Conservation (phyloP, 2,329 filamentous ascomycete genomes). For the Diplodia mutila region DNA sequence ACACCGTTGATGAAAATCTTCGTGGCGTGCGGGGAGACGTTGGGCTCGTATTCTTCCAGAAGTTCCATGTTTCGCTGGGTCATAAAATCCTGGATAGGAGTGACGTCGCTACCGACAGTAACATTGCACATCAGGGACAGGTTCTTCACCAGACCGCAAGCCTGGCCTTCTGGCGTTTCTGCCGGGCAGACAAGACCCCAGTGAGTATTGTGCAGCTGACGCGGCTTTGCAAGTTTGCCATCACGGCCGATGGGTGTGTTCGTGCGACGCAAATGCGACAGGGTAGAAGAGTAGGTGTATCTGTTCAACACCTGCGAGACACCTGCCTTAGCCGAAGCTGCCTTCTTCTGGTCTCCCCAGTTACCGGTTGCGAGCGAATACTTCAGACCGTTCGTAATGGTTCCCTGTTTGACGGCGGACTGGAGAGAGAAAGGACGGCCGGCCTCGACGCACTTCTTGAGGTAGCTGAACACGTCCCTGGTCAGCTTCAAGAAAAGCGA, state of each 20-base stretch:
- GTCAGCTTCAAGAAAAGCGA: conserved; percentile 89
- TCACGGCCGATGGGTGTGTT: conserved; percentile 98
- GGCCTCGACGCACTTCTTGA: conserved; percentile 89
- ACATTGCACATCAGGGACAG: conserved; percentile 98
- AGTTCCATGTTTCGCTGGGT: conserved; percentile 94
- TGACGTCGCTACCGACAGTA: conserved; percentile 88
- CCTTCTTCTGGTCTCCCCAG: conserved; percentile 99
- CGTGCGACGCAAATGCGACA: conserved; percentile 94
- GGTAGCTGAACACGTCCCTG: conserved; percentile 85
- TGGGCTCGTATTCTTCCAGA: conserved; percentile 79
- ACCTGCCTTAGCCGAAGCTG: conserved; percentile 89
- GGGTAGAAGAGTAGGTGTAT: conserved; percentile 94
- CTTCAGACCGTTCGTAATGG: conserved; percentile 90
- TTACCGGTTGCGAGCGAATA: conserved; percentile 98
- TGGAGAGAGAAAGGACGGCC: conserved; percentile 88
- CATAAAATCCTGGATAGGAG: conserved; percentile 94
- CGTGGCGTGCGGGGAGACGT: conserved; percentile 80
- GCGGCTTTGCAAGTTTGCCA: conserved; percentile 96
- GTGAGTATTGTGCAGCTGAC: conserved; percentile 97
- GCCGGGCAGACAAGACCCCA: conserved; percentile 98
- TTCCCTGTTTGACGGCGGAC: conserved; percentile 86
- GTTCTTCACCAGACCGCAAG: conserved; percentile 98
- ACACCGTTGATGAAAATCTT: conserved; percentile 98
- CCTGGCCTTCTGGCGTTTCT: conserved; percentile 96
- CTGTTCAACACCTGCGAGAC: conserved; percentile 97